These are phyloP conservation scores for Aureobasidium sp. DNA, from an alignment of 2,329 filamentous ascomycete species.

Conservation along the genomic window DNA sequence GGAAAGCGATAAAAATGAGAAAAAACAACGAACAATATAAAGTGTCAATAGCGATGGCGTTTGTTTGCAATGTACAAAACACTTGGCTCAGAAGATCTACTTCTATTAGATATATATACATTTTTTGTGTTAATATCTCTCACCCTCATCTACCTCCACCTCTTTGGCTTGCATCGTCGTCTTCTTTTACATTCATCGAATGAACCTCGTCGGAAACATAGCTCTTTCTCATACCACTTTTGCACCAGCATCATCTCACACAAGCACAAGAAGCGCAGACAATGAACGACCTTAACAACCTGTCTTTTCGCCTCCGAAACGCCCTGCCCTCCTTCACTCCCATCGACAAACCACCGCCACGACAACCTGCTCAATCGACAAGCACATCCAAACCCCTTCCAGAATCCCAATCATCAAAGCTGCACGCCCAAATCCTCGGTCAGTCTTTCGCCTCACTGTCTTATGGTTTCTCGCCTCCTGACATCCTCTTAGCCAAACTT, in stretches of 20 bases:
- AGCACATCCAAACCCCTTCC: not conserved
- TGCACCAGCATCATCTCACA: not conserved
- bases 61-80: not conserved
- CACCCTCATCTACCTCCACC: not conserved
- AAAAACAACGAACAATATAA: not conserved
- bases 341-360: not conserved
- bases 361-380: not conserved
- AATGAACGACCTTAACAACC: not conserved
- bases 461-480: not conserved
- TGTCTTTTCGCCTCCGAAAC: not conserved
- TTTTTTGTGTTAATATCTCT: not conserved
- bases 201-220: not conserved
- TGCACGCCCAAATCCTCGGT: not conserved
- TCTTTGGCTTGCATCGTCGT: too few species aligned
- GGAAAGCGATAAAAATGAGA: not conserved
- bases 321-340: not conserved
- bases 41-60: conserved; percentile 2
- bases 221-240: not conserved
- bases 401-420: not conserved
- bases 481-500: not conserved
- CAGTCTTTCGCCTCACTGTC: not conserved
- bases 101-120: not conserved
- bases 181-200: not conserved
- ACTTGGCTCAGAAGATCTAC: not conserved
- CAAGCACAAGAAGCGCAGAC: not conserved